Evolutionary conservation across 202 grass and related monocot genomes (phyloP), one percentile per base, ranked within the genome.

Genomic region (Tripidium arundinaceum): DNA sequence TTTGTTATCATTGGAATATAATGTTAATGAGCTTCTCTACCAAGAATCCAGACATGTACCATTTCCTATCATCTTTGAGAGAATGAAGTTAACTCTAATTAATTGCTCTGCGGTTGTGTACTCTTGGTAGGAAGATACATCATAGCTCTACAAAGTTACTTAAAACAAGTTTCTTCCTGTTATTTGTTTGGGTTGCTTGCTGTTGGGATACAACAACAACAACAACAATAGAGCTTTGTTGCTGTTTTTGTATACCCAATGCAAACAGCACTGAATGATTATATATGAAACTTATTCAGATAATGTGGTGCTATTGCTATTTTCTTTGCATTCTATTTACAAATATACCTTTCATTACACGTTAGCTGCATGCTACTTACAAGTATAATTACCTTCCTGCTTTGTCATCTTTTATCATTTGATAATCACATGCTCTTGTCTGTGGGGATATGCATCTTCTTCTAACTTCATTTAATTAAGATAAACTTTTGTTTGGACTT

Each of bases 1-100:
- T 77, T 80, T 42, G 33, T 36, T 38, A 72, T 15, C 27, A 42
- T 13, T 31, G 33, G 69, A 63, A 63, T 36, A 81, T 4, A 27
- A 50, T 64, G 8, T 45, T 76, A 75, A 64, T 27, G 63, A 78
- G 28, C 43, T 73, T 83, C 27, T 60, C 13, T 81, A 52, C 33
- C 52, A 77, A 45, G 52, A 80, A 66, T 67, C 43, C 58, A 60
- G 54, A 52, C 4, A 49, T 27, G 11, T 63, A 42, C 11, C 18
- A 11, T 60, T 70, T 34, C 11, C 38, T 33, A 13, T 65, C 57
- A 62, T 86, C 16, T 80, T 45, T 74, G 16, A 29, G 40, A 76
- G 4, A 63, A 62, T 62, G 31, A 13, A 54, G 60, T 27, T 73
- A 24, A 38, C 58, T 79, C 29, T 68, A 55, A 81, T 76, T 40